A percentile compares a stretch with the other conserved stretches of the same genome.
Evolutionary conservation across 2,329 filamentous ascomycete species (phyloP).

Genomic region (Nannizziopsis barbatae): DNA sequence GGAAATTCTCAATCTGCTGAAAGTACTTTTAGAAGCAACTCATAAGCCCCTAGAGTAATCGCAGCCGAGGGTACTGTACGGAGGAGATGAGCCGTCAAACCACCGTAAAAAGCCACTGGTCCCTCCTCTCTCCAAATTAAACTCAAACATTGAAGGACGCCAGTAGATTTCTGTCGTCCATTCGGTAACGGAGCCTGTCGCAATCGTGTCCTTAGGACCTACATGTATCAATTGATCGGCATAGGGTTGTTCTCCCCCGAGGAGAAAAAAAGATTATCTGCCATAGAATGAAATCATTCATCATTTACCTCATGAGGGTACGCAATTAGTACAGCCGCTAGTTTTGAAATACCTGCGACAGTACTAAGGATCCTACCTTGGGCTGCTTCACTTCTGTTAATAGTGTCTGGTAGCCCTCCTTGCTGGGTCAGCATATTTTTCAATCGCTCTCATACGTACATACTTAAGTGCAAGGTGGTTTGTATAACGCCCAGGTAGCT

Average conservation of each 20-base stretch:
- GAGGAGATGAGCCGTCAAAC: constrained; percentile 83
- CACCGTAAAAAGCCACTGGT: constrained; percentile 73
- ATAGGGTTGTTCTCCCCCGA: background rate
- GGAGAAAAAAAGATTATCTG: background rate
- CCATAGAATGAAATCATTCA: background rate
- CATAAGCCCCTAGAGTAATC: constrained; percentile 68
- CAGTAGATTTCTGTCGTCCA: constrained; percentile 71
- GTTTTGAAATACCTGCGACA: constrained; percentile 64
- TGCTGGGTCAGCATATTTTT: constrained; percentile 43
- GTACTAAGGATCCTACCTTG: constrained; percentile 35
- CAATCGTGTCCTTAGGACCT: constrained; percentile 62
- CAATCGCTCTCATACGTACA: constrained; percentile 90
- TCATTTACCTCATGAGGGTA: constrained; percentile 69
- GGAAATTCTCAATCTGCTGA: background rate
- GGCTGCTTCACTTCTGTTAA: constrained; percentile 57
- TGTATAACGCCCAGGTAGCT: constrained; percentile 86
- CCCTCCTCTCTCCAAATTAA: constrained; percentile 86
- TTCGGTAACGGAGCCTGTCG: constrained; percentile 73
- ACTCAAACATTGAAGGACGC: constrained; percentile 76
- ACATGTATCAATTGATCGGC: background rate
- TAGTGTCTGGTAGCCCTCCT: constrained; percentile 4
- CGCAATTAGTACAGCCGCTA: constrained; percentile 70
- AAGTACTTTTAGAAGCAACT: background rate
- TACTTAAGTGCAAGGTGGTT: constrained; percentile 81
- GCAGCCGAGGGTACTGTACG: constrained; percentile 82